Base-by-base conservation (phyloP, 345 rosid genomes). In the Eucalyptus curtisii region DNA sequence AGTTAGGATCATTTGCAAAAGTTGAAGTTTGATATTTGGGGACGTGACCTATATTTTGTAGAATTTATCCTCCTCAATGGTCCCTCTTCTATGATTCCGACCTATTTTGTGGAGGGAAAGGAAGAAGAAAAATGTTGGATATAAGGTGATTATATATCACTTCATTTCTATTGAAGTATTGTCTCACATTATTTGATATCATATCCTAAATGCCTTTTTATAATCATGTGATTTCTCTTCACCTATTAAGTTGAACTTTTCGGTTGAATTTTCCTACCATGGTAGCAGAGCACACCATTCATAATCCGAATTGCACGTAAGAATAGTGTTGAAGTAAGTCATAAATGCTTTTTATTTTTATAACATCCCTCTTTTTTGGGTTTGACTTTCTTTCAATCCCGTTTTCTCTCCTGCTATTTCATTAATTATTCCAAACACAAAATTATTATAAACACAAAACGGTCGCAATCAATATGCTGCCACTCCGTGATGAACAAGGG, bases 261-360 rank as follows among this genome's bases (percentile, higher is more conserved):
- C 7, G 5, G 25, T 53, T 19, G 25, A 22, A 53, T 22, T 53
- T 53, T 53, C 27, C 11, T 20, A 53, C 1, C 25, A 53, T 53
- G 59, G 2, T 53, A 53, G 59, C 25, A 20, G 22, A 53, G 11
- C 2, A 2, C 25, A 22, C 25, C 59, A 53, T 22, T 53, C 25
- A 1, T 53, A 53, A n/a, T n/a, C n/a, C n/a, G n/a, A 5, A 19
- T 8, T 53, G 57, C 22, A 4, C 0, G 4, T 2, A 8, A 53
- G 25, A 53, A 7, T 25, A 8, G 25, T 20, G 4, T 53, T 20
- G 57, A 20, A 53, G 27, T 53, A 20, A 22, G 16, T 20, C 11
- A 19, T 53, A 20, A 53, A 53, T 53, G 10, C 8, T 53, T 20
- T 22, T 53, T 20, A 53, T 53, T 8, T 53, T 8, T 1, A 53